Percentiles rank a stretch among this genome's conserved stretches.
Evolutionary conservation across 139 green algal genomes (phyloP).

Genomic region (Picochlorum sp.): DNA sequence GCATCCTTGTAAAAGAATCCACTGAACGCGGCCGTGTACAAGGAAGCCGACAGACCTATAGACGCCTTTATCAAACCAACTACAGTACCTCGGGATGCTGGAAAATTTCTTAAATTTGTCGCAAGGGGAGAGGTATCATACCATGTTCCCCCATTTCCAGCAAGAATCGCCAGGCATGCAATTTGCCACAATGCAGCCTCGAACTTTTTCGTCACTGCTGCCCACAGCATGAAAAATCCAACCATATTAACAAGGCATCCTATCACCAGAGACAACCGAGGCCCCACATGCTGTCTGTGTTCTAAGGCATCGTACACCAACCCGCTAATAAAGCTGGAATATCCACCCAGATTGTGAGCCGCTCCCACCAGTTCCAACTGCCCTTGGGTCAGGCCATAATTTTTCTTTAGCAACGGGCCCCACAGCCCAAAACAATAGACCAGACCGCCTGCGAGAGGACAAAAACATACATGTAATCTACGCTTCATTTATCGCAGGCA

Average conservation of each 20-base stretch:
- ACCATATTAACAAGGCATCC: slow-evolving; percentile 11
- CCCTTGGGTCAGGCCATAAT: slow-evolving; percentile 9
- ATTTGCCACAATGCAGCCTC: slow-evolving; percentile 12
- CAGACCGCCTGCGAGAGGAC: slow-evolving; percentile 1
- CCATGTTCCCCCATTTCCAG: slow-evolving; percentile 53
- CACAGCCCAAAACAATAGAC: slow-evolving; percentile 21
- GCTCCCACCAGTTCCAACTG: slow-evolving; percentile 7
- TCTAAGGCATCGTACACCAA: slow-evolving; percentile 29
- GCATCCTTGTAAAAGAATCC: slow-evolving; percentile 24
- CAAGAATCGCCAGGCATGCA: slow-evolving; percentile 5
- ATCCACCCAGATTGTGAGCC: slow-evolving; percentile 12
- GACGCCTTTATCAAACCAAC: slow-evolving; percentile 65
- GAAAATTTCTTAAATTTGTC: slow-evolving; percentile 76
- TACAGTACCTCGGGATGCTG: slow-evolving; percentile 49
- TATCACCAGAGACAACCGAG: slow-evolving; percentile 15
- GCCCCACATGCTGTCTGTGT: slow-evolving; percentile 15
- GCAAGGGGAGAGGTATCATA: slow-evolving; percentile 55
- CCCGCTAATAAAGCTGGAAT: slow-evolving; percentile 18
- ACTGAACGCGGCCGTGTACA: slow-evolving; percentile 47
- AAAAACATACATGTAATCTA: background rate
- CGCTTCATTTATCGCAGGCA: no score
- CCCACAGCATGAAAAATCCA: slow-evolving; percentile 33
- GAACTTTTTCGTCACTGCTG: slow-evolving; percentile 1
- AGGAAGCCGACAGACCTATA: slow-evolving; percentile 36
- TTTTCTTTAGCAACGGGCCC: background rate